Evolutionary conservation across 192 early-diverging fungal species (phyloP), one percentile per base, ranked within the genome.

Genomic region (Rhizoclosmatium sp.): DNA sequence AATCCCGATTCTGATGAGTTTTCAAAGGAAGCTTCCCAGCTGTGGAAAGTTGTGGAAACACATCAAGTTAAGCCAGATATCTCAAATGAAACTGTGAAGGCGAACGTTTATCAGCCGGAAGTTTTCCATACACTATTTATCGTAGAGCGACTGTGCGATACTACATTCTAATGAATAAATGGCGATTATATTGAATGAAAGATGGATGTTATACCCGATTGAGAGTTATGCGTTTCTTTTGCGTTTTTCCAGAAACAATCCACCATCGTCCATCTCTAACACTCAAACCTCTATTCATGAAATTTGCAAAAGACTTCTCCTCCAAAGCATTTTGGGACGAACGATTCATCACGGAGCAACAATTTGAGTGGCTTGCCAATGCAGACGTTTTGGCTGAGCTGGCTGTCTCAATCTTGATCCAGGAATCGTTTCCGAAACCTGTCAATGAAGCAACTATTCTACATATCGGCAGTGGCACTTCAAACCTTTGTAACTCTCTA

Each of bases 381-480:
- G 79, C 82, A 31, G 31, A 31, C 31, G 31, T 31, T 31, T 31
- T 31, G 31, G 31, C 31, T 31, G 31, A 31, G 31, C 31, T 31
- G 31, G 31, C 31, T 31, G 31, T 31, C 31, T 31, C 31, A 31
- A 31, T 31, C 31, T 31, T 31, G 31, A 31, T 31, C 31, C 31
- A 31, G 31, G 31, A 31, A 31, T 31, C 31, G 31, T 31, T 31
- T 31, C 31, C 31, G 31, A 31, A 31, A 31, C 31, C 31, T 31
- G 31, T 0, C 31, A 31, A 31, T 31, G 31, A 31, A 31, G 31
- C 39, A 12, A 14, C 67, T 7, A 19, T 72, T 9, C 71, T 72
- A 12, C 71, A 72, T 40, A 59, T 72, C 44, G 71, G 71, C 47
- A 39, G 54, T 54, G 71, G 71, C 47, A 72, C 71, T 42, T 72